These are phyloP conservation scores for Botrytis cinerea DNA, from an alignment of 2,329 filamentous ascomycete species.

Conservation along the genomic window DNA sequence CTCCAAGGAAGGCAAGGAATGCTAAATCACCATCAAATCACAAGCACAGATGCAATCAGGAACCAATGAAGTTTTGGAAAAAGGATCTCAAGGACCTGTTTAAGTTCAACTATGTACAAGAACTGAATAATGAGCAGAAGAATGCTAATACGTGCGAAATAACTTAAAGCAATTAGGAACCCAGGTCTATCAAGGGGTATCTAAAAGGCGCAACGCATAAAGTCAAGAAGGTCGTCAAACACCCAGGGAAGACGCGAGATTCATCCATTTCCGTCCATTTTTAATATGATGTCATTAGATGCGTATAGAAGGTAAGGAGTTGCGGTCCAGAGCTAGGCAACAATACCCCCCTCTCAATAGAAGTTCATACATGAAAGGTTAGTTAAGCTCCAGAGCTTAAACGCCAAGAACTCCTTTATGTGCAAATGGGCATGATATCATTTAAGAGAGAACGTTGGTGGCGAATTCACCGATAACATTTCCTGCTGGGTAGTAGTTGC, in stretches of 20 bases:
- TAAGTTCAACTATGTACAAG: constrained; percentile 22
- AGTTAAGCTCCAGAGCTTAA: constrained; percentile 20
- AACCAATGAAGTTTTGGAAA: constrained; percentile 7
- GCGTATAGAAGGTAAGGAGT: constrained; percentile 17
- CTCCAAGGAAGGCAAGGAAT: not conserved
- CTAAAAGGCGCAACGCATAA: constrained; percentile 19
- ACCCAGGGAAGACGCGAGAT: constrained; percentile 20
- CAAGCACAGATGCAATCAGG: not conserved
- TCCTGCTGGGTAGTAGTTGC: constrained; percentile 28
- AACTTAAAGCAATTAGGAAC: constrained; percentile 8
- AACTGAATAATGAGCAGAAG: constrained; percentile 20
- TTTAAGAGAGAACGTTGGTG: constrained; percentile 20
- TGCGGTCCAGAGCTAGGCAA: constrained; percentile 16
- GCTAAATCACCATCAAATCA: not conserved
- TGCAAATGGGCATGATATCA: constrained; percentile 25
- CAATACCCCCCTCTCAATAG: constrained; percentile 24
- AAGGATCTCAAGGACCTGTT: constrained; percentile 11
- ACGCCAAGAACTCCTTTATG: constrained; percentile 23
- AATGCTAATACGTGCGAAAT: constrained; percentile 16
- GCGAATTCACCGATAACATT: constrained; percentile 19
- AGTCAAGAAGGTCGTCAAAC: constrained; percentile 11
- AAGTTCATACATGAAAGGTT: constrained; percentile 26
- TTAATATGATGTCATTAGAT: constrained; percentile 15
- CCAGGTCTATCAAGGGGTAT: constrained; percentile 6
- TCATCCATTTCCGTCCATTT: constrained; percentile 15